Percentiles rank a stretch among this genome's conserved stretches.
phyloP scores from a whole-genome alignment of 129 eudicot genomes.

The Flaveria robusta region DNA sequence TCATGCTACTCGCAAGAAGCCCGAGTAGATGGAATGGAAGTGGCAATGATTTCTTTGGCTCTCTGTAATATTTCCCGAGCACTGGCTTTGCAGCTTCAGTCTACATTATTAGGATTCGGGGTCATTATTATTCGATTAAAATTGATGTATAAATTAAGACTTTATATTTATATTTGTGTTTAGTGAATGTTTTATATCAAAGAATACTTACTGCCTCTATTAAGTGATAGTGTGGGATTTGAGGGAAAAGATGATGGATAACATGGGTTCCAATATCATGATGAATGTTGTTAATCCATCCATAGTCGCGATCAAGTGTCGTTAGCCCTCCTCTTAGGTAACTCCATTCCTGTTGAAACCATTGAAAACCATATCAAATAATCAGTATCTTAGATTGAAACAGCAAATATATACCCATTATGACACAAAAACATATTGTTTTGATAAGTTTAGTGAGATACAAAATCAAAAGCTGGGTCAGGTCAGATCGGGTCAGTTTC shows the following conservation, averaged over 20 bases:
- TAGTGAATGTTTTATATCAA: too few relatives aligned
- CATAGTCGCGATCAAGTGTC: slow-evolving; percentile 93
- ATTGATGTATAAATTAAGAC: background rate
- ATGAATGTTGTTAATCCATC: slow-evolving; percentile 97
- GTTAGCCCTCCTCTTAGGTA: slow-evolving; percentile 98
- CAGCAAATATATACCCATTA: background rate
- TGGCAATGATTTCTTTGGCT: slow-evolving; percentile 70
- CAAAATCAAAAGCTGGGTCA: slow-evolving; percentile 20
- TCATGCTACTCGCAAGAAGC: slow-evolving; percentile 61
- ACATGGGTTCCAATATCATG: slow-evolving; percentile 99
- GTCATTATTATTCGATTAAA: background rate
- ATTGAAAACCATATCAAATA: slow-evolving; percentile 9
- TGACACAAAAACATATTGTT: background rate
- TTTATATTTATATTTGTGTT: background rate
- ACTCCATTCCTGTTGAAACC: slow-evolving; percentile 80
- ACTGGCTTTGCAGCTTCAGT: slow-evolving; percentile 82
- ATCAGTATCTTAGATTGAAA: background rate
- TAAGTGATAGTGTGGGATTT: slow-evolving; percentile 95
- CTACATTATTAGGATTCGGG: slow-evolving; percentile 37
- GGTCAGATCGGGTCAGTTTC: slow-evolving; percentile 6
- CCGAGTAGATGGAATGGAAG: slow-evolving; percentile 74
- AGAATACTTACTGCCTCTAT: slow-evolving; percentile 72
- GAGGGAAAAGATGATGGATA: slow-evolving; percentile 97
- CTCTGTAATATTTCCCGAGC: slow-evolving; percentile 75
- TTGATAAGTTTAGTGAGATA: slow-evolving; percentile 15